These are phyloP conservation scores for Hymenoscyphus repandus DNA, from an alignment of 2,329 filamentous ascomycete species.

Conservation along the genomic window DNA sequence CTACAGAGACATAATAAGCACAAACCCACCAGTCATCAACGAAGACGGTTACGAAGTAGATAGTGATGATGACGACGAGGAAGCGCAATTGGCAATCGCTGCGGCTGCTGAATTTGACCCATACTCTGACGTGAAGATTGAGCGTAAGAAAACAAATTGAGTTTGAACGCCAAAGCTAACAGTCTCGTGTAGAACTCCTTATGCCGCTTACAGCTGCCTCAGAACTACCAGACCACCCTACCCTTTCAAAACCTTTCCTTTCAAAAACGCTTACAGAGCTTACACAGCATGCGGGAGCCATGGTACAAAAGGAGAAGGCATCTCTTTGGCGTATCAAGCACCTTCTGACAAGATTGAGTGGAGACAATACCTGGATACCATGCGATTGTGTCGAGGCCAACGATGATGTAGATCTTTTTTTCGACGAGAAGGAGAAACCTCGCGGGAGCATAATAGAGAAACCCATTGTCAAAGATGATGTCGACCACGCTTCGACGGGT, in stretches of 20 bases:
- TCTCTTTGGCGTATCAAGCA: constrained; percentile 71
- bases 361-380: constrained; percentile 66
- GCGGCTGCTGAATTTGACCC: constrained; percentile 67
- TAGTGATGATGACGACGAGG: constrained; percentile 64
- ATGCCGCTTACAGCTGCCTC: constrained; percentile 70
- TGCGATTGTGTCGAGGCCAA: constrained; percentile 53
- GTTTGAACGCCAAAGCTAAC: constrained; percentile 18
- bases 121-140: constrained; percentile 65
- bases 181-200: constrained; percentile 55
- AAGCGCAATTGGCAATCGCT: constrained; percentile 53
- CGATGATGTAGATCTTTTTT: constrained; percentile 49
- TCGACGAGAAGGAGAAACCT: constrained; percentile 26
- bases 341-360: constrained; percentile 66
- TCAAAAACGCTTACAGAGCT: constrained; percentile 69
- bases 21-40: constrained; percentile 68
- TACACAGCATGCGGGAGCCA: constrained; percentile 60
- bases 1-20: constrained; percentile 65
- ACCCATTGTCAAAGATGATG: constrained; percentile 19
- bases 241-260: constrained; percentile 68
- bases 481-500: constrained; percentile 24
- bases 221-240: constrained; percentile 69
- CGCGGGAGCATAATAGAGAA: constrained; percentile 20
- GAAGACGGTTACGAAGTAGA: constrained; percentile 75
- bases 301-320: constrained; percentile 69
- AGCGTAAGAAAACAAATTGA: constrained; percentile 48